A percentile compares a stretch with the other conserved stretches of the same genome.
Conservation (phyloP, 1,284 basidiomycete genomes). For the Wolfiporia cocos region DNA sequence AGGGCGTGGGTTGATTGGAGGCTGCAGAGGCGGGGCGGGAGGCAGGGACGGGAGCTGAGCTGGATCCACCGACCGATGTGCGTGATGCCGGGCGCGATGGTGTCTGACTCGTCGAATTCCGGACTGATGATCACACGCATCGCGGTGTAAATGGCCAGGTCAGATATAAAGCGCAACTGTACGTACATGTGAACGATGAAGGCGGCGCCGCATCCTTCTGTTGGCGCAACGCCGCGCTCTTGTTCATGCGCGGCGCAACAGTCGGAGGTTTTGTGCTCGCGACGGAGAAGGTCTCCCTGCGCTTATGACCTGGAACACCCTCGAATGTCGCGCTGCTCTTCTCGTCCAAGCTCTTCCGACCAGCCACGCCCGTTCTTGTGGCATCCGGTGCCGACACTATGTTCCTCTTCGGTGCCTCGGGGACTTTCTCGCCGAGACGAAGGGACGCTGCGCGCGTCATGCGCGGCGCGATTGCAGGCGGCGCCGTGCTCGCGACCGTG, state of each 20-base stretch:
- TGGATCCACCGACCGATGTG: constrained; percentile 19
- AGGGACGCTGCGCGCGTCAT: constrained; percentile 71
- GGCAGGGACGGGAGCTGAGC: constrained; percentile 15
- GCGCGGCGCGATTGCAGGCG: constrained; percentile 65
- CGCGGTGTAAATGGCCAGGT: too few species aligned
- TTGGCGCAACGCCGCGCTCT: constrained; percentile 58
- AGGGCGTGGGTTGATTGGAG: constrained; percentile 12
- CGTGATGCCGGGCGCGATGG: constrained; percentile 23
- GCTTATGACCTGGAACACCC: constrained; percentile 77
- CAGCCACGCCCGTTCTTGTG: not conserved
- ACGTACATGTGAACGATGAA: constrained; percentile 60
- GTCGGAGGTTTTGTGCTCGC: constrained; percentile 57
- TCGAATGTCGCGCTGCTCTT: constrained; percentile 50
- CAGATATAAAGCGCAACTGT: too few species aligned
- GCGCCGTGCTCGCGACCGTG: constrained; percentile 64
- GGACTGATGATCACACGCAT: constrained; percentile 15
- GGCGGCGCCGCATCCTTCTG: constrained; percentile 54
- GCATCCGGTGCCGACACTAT: not conserved
- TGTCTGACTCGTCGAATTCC: constrained; percentile 10
- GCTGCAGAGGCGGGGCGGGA: constrained; percentile 22
- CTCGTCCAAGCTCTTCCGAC: constrained; percentile 3
- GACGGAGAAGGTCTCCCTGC: constrained; percentile 66
- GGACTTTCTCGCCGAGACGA: constrained; percentile 40
- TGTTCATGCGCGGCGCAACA: constrained; percentile 62
- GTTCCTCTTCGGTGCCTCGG: constrained; percentile 15